phyloP scores from a whole-genome alignment of 176 grass and related monocot genomes.

The Bromus sterilis region DNA sequence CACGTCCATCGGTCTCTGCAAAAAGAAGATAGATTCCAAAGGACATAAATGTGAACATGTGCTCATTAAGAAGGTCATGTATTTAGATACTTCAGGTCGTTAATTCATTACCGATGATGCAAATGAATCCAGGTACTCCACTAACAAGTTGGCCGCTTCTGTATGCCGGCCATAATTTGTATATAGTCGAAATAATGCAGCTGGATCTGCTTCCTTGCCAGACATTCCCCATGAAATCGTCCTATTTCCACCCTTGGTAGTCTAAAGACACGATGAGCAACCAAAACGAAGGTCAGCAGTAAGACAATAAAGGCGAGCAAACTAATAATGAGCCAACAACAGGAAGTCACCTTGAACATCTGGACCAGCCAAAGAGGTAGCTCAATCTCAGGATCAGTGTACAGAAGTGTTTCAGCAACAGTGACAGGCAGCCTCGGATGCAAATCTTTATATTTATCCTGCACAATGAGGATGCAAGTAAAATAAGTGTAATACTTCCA shows the following conservation, averaged over 20 bases:
- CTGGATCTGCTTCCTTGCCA: slow-evolving; percentile 74
- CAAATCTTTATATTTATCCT: slow-evolving; percentile 90
- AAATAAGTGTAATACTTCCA: neutral
- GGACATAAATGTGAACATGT: neutral
- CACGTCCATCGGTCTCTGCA: slow-evolving; percentile 60
- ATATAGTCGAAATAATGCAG: slow-evolving; percentile 84
- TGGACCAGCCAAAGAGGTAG: slow-evolving; percentile 97
- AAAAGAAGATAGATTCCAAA: slow-evolving; percentile 21
- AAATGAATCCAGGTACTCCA: slow-evolving; percentile 77
- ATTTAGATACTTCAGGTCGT: neutral
- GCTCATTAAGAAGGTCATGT: neutral
- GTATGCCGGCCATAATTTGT: slow-evolving; percentile 71
- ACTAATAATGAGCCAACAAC: neutral
- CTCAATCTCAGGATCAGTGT: slow-evolving; percentile 84
- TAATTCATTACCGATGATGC: slow-evolving; percentile 55
- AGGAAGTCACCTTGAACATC: slow-evolving; percentile 84
- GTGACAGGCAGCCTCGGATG: slow-evolving; percentile 64
- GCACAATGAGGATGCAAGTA: neutral
- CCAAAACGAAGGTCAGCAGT: neutral
- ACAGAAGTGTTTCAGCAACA: slow-evolving; percentile 92
- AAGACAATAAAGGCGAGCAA: neutral
- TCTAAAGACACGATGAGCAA: slow-evolving; percentile 7
- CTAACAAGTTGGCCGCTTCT: slow-evolving; percentile 78
- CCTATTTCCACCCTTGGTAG: slow-evolving; percentile 42
- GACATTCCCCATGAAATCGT: slow-evolving; percentile 80